Percentiles rank a stretch among this genome's conserved stretches.
These are phyloP conservation scores for Talaromyces ruber DNA, from an alignment of 495 filamentous ascomycete species.

Conservation along the genomic window DNA sequence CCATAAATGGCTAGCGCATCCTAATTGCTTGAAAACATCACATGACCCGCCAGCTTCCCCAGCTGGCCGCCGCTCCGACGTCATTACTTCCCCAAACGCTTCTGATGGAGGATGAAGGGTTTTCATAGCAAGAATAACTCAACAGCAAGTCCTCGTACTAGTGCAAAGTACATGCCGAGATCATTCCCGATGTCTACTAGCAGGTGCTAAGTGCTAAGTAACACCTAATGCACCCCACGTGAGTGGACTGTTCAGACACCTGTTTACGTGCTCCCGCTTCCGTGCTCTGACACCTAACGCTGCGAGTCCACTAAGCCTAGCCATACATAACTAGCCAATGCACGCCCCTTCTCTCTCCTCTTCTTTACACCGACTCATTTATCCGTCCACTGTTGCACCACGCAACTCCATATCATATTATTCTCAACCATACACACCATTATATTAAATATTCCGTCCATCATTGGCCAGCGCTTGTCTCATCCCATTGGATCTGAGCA, in stretches of 20 bases:
- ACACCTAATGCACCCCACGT: not conserved
- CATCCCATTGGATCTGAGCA: slow-evolving; percentile 5
- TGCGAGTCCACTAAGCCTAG: not conserved
- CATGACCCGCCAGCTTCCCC: slow-evolving; percentile 1
- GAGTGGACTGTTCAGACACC: not conserved
- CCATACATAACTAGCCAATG: not conserved
- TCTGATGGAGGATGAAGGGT: no score
- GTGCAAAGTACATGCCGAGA: not conserved
- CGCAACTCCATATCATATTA: not conserved
- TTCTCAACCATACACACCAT: not conserved
- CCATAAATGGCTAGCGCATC: not conserved
- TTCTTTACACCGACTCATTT: slow-evolving; percentile 1
- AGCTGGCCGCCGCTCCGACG: not conserved
- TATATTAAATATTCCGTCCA: not conserved
- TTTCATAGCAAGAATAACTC: not conserved
- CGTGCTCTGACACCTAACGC: no score
- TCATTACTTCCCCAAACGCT: not conserved
- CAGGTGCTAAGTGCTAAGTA: not conserved
- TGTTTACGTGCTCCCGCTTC: not conserved
- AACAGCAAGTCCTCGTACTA: not conserved
- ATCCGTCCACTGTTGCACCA: slow-evolving; percentile 6
- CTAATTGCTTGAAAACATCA: not conserved
- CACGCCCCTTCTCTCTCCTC: slow-evolving; percentile 13
- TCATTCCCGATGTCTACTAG: not conserved
- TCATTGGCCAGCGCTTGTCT: not conserved